Evolutionary conservation across 176 grass and related monocot genomes (phyloP), one percentile per base, ranked within the genome.

Genomic region (Panicum miliaceum): DNA sequence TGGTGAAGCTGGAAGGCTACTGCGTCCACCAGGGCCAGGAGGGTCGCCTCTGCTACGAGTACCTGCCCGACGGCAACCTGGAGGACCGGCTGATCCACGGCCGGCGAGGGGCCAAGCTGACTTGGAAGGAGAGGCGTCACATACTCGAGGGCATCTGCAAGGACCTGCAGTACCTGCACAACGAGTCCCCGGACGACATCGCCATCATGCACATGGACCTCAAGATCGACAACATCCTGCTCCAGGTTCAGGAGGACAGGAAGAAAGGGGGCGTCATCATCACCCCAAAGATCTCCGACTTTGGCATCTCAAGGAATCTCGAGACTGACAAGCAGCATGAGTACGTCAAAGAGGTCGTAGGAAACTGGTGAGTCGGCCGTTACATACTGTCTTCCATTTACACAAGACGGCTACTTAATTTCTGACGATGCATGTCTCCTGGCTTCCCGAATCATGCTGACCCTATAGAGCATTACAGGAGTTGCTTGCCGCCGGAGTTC

Each of bases 151-250:
- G 72, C 32, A 75, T 75, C 32, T 57, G 72, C 72, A 75, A 45
- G 11, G 72, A 50, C 50, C 18, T 75, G 51, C 72, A 75, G 51
- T 75, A 75, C 34, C 72, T 75, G 16, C 72, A 75, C 51, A 36
- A 75, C 5, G 72, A 75, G 48, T 56, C 50, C 29, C 72, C 72
- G 1, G 37, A 75, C 34, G 48, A 54, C 34, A 54, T 75, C 51
- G 29, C 50, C 51, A 75, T 75, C 50, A 36, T 75, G 29, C 72
- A 75, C 34, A 75, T 75, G 72, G 72, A 75, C 72, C 51, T 75
- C 18, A 75, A 75, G 51, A 75, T 34, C 29, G 72, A 75, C 48
- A 75, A 75, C 16, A 40, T 75, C 14, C 8, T 75, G 11, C 50
- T 75, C 18, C 47, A 56, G 0, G 72, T 75, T 1, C 67, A 70